These are phyloP conservation scores for Leishmania mexicana DNA, from an alignment of 208 protist species.

Conservation along the genomic window DNA sequence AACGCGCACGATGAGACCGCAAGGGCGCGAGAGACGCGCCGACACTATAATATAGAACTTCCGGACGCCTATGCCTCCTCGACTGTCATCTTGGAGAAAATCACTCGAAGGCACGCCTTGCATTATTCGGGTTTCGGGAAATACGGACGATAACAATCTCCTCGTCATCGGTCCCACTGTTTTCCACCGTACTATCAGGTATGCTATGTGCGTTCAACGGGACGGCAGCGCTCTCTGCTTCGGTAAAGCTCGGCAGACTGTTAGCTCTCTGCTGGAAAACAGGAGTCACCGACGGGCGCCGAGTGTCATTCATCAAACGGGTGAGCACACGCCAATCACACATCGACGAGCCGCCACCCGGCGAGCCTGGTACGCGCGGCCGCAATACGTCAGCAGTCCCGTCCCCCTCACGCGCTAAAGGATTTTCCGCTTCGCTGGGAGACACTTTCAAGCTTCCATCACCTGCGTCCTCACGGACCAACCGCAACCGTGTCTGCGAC, in stretches of 20 bases:
- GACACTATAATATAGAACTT: not conserved
- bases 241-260: no score
- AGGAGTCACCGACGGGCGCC: no score
- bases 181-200: not conserved
- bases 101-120: not conserved
- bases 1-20: not conserved
- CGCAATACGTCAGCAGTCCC: not conserved
- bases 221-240: not conserved
- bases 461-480: slow-evolving; percentile 25
- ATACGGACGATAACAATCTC: not conserved
- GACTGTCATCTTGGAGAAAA: not conserved
- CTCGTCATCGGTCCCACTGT: not conserved
- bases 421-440: not conserved
- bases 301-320: not conserved
- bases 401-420: not conserved
- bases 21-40: not conserved
- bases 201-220: not conserved
- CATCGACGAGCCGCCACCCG: not conserved
- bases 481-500: slow-evolving; percentile 9
- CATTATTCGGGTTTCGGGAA: no score
- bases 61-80: not conserved
- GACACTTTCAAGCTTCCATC: slow-evolving; percentile 11
- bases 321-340: not conserved
- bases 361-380: no score
- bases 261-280: no score